phyloP scores from a whole-genome alignment of 805 yeast genomes.

The Metschnikowia lochheadii region DNA sequence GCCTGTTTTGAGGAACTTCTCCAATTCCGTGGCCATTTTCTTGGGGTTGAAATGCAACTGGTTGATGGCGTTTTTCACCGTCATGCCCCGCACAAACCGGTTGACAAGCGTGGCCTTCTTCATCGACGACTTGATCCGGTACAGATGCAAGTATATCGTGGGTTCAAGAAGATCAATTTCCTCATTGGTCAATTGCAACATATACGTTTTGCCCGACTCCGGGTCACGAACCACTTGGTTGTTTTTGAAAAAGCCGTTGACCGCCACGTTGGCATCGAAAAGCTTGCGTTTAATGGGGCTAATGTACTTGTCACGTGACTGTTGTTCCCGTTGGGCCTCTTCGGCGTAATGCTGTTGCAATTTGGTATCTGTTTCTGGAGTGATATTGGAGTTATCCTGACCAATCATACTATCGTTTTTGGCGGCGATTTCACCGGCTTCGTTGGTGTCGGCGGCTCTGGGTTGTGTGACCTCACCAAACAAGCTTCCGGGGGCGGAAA shows the following conservation, averaged over 20 bases:
- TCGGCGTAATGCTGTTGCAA: slow-evolving; percentile 50
- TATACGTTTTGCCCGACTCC: slow-evolving; percentile 45
- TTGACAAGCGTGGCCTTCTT: slow-evolving; percentile 82
- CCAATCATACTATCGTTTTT: slow-evolving; percentile 6
- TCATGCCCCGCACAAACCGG: slow-evolving; percentile 68
- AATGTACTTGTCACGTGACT: slow-evolving; percentile 50
- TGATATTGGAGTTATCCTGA: slow-evolving; percentile 15
- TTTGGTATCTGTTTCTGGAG: slow-evolving; percentile 29
- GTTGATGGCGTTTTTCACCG: slow-evolving; percentile 75
- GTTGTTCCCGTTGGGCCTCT: slow-evolving; percentile 42
- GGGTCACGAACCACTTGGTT: slow-evolving; percentile 43
- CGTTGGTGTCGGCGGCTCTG: slow-evolving; percentile 6
- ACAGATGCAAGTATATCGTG: slow-evolving; percentile 74
- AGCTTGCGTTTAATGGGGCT: slow-evolving; percentile 69
- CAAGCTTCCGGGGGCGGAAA: slow-evolving; percentile 14
- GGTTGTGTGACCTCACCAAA: slow-evolving; percentile 33
- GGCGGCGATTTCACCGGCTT: background rate
- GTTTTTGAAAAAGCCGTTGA: slow-evolving; percentile 68
- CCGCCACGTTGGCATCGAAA: slow-evolving; percentile 55
- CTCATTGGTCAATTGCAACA: slow-evolving; percentile 51
- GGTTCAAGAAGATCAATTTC: slow-evolving; percentile 86
- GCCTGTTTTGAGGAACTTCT: slow-evolving; percentile 68
- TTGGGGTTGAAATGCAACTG: slow-evolving; percentile 87
- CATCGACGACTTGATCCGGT: slow-evolving; percentile 79
- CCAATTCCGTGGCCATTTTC: slow-evolving; percentile 74